Evolutionary conservation across 192 early-diverging fungal genomes (phyloP).

Genomic region (Neocallimastix lanati): DNA sequence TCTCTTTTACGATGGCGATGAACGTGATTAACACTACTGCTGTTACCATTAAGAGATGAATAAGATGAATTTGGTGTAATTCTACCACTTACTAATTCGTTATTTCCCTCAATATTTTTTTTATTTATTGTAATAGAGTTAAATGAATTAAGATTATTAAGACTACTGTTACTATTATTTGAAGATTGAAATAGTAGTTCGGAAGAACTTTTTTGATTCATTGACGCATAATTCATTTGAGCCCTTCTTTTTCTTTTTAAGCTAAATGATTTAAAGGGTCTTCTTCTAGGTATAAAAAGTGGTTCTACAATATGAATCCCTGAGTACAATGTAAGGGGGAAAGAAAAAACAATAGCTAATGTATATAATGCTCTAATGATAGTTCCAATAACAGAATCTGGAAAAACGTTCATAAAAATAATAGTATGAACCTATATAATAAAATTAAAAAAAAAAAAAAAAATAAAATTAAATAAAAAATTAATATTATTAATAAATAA

Average conservation of each 20-base stretch:
- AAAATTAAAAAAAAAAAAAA: too few species aligned
- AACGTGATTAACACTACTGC: background rate
- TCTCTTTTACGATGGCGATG: background rate
- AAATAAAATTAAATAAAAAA: too few species aligned
- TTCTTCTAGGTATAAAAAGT: background rate
- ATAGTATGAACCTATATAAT: slow-evolving; percentile 42
- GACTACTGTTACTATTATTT: too few species aligned
- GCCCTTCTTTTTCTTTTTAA: background rate
- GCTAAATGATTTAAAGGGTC: background rate
- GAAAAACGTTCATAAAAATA: slow-evolving; percentile 65
- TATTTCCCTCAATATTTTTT: too few species aligned
- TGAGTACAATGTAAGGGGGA: slow-evolving; percentile 82
- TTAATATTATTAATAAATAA: too few species aligned
- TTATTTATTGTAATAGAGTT: too few species aligned
- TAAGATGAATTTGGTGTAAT: background rate
- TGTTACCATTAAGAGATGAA: background rate
- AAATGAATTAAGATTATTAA: too few species aligned
- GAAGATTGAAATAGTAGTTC: background rate
- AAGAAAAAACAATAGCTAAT: slow-evolving; percentile 80
- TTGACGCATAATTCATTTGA: background rate
- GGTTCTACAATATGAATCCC: slow-evolving; percentile 58
- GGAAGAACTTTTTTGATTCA: background rate
- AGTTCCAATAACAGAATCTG: background rate
- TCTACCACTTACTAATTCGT: too few species aligned
- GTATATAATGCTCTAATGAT: slow-evolving; percentile 21